Evolutionary conservation across 2,329 filamentous ascomycete genomes (phyloP), one percentile per base, ranked within the genome.

Genomic region (Apiospora hydei): DNA sequence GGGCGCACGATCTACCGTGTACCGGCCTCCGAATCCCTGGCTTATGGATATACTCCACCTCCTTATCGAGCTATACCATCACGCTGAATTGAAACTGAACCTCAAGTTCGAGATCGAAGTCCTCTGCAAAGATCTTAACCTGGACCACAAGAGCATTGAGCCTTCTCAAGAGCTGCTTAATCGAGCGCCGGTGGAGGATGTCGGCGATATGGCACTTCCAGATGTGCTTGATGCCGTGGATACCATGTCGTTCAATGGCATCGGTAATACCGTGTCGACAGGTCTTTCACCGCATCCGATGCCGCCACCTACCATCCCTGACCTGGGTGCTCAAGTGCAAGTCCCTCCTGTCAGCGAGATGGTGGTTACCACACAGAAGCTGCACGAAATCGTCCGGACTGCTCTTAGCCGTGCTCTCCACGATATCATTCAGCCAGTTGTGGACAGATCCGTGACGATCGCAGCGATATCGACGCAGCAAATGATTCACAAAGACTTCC

Each of bases 31-130:
- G 1, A 99, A 99, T 77, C 96, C 96, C 1, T 99, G 96, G 96
- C 83, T 98, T 64, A 97, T 98, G 93, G 96, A 99, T 78, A 96
- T 99, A 70, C 90, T 99, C 71, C 90, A 94, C 75, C 86, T 98
- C 10, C 88, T 99, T 47, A 94, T 98, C 77, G 97, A 99, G 79
- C 88, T 99, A 4, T 99, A 99, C 79, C 93, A 98, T 78, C 93
- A 93, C 78, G 94, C 94, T 18, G 96, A 98, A 77, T 86, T 99
- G 71, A 98, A 98, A 81, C 89, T 99, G 49, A 98, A 98, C 77
- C 91, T 98, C 69, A 99, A 98, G 78, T 99, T 99, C 77, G 96
- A 99, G 82, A 98, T 99, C 72, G 96, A 99, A 82, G 95, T 99
- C 38, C 88, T 99, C 34, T 99, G 95, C 86, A 97, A 97, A 80